Base-by-base conservation (phyloP, 805 yeast genomes). In the Starmerella etchellsii region DNA sequence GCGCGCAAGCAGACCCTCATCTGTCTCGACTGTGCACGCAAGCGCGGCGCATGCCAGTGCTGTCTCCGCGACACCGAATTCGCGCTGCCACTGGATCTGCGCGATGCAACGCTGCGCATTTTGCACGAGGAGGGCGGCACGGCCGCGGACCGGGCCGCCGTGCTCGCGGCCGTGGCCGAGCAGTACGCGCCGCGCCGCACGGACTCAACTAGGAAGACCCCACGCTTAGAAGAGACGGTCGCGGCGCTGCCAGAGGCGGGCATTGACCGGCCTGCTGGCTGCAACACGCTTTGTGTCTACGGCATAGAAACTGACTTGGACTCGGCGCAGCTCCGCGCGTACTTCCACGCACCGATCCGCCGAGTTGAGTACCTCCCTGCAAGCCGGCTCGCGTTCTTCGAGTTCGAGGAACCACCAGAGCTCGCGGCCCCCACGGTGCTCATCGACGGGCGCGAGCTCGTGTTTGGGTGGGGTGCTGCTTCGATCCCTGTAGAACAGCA, bases 41-140 rank as follows among this genome's bases (percentile, higher is more conserved):
- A 78, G 33, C 70, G 78, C 44, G 79, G 82, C 60, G 79, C 93
- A 52, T 88, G 98, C 56, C 97, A 91, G 58, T 64, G 76, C 20
- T 88, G 98, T 58, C 71, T 84, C 73, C 58, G 80, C 26, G 97
- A 88, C 61, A 62, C 87, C 31, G 73, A 78, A 23, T 81, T 76
- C 62, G 82, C 85, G 3, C 73, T 91, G n/a, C 83, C 94, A 0
- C 57, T 84, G 15, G 73, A 76, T 10, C 62, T 84, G 6, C 66
- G 95, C 48, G 95, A 87, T 53, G 76, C 83, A 1, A 81, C 94
- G 3, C 58, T 85, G 52, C 74, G 76, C 50, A 67, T 83, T 69
- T 78, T 87, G 2, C n/a, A 14, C 1, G 47, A 45, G 18, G 51
- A 47, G n/a, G 40, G 41, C 20, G 51, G 51, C 2, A 19, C 14